A percentile compares a stretch with the other conserved stretches of the same genome.
Evolutionary conservation across 495 filamentous ascomycete species (phyloP).

Genomic region (Oidiodendron maius): DNA sequence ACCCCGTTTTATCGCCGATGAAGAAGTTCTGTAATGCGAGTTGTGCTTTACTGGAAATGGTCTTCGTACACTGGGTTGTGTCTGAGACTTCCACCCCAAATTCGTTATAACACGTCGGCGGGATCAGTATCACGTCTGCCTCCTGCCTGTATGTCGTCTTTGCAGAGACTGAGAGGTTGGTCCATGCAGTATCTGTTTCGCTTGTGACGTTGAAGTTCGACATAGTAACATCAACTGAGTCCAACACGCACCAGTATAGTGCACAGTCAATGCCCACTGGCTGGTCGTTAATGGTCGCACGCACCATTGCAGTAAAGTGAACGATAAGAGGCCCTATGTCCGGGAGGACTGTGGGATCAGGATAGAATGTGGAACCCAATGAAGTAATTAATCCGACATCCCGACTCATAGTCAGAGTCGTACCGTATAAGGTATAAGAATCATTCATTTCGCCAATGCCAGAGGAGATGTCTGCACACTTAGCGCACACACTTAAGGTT

Average conservation of each 20-base stretch:
- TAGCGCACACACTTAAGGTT: slow-evolving; percentile 1
- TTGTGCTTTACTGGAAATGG: too few species aligned
- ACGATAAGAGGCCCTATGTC: slow-evolving; percentile 1
- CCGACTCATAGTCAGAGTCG: neutral
- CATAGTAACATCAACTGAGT: too few species aligned
- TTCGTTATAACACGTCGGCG: too few species aligned
- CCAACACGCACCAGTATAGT: neutral
- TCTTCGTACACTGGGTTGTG: too few species aligned
- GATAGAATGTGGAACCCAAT: neutral
- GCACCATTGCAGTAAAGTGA: neutral
- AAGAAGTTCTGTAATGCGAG: too few species aligned
- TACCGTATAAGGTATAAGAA: neutral
- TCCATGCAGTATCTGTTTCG: too few species aligned
- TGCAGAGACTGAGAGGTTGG: too few species aligned
- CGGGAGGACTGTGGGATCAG: neutral
- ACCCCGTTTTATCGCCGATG: too few species aligned
- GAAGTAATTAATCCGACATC: neutral
- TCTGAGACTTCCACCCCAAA: too few species aligned
- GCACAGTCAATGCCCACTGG: slow-evolving; percentile 1
- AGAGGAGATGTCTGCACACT: slow-evolving; percentile 1
- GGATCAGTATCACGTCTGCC: too few species aligned
- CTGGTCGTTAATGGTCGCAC: neutral
- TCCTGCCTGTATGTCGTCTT: too few species aligned
- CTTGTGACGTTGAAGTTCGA: too few species aligned
- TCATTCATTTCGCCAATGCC: neutral